Evolutionary conservation across 495 filamentous ascomycete species (phyloP), one percentile per base, ranked within the genome.

Genomic region (Staphylotrichum tortipilum): DNA sequence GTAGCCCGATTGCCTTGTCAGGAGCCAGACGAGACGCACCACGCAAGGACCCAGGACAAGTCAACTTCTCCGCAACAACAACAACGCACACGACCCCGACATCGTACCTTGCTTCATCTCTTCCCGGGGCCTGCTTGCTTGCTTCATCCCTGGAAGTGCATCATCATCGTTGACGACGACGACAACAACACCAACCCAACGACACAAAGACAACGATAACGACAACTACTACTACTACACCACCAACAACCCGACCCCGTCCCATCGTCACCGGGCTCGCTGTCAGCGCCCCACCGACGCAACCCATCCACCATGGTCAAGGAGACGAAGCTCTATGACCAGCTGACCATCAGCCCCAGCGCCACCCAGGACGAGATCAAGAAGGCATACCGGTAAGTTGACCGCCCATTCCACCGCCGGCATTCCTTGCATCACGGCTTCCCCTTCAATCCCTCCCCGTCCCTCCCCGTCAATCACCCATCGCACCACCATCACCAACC

Each of bases 361-460:
- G 88, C 91, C 4, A 78, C 79, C 3, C 85, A 90, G 61, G 92
- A 96, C 62, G 89, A 97, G 49, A 92, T 99, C 68, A 96, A 95
- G 69, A 99, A 99, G 61, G 92, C 83, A 30, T 98, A 98, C 64
- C 74, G 84, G 85, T 87, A 82, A 70, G 79, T 39, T 31, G 17
- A 33, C 18, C 39, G 43, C 56, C 45, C 38, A 24, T 44, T 33
- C 28, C 22, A 24, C 29, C 44, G 29, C 23, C 43, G 29, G 10
- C 50, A 28, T 23, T 4, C 31, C 15, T 26, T 23, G 12, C 12
- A 23, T 24, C 11, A 15, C 6, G 9, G 10, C 17, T 26, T 7
- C 11, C 7, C 1, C 23, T 3, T 15, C 1, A n/a, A n/a, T 14
- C 3, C 21, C 35, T 3, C 6, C 10, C n/a, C 26, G 2, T 19